Conservation (phyloP, 352 stramenopile genomes). For the Stramenopiles sp. region DNA sequence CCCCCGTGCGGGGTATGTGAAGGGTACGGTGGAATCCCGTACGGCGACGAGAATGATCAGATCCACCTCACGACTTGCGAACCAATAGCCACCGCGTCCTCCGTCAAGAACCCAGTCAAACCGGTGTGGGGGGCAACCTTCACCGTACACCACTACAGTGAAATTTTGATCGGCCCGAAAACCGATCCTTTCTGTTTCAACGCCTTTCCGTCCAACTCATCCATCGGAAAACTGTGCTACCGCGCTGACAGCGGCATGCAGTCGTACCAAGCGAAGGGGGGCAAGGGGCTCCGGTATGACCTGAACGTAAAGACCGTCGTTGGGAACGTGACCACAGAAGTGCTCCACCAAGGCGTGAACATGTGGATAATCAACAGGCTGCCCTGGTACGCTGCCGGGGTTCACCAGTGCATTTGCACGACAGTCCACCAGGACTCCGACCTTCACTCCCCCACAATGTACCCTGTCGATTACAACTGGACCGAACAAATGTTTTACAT, state of each 20-base stretch:
- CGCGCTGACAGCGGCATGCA: conserved; percentile 14
- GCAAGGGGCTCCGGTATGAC: conserved; percentile 13
- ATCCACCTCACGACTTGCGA: neutral
- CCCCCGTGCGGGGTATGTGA: neutral
- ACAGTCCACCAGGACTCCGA: conserved; percentile 14
- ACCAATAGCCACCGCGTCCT: neutral
- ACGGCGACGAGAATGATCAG: neutral
- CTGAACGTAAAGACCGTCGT: conserved; percentile 13
- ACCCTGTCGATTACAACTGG: conserved; percentile 16
- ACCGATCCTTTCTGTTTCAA: conserved; percentile 18
- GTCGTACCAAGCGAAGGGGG: conserved; percentile 13
- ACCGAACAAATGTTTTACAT: conserved; percentile 18
- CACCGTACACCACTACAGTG: neutral
- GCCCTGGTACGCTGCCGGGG: conserved; percentile 13
- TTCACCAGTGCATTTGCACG: conserved; percentile 18
- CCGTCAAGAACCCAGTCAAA: neutral
- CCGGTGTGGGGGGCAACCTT: neutral
- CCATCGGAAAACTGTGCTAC: conserved; percentile 15
- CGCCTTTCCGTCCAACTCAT: conserved; percentile 15
- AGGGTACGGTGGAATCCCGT: neutral
- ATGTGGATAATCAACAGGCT: conserved; percentile 19
- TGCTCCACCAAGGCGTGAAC: conserved; percentile 16
- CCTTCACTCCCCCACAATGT: neutral
- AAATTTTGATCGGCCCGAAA: conserved; percentile 17
- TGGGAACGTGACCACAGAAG: conserved; percentile 15